These are phyloP conservation scores for Funneliformis mosseae DNA, from an alignment of 192 early-diverging fungal species.

Conservation along the genomic window DNA sequence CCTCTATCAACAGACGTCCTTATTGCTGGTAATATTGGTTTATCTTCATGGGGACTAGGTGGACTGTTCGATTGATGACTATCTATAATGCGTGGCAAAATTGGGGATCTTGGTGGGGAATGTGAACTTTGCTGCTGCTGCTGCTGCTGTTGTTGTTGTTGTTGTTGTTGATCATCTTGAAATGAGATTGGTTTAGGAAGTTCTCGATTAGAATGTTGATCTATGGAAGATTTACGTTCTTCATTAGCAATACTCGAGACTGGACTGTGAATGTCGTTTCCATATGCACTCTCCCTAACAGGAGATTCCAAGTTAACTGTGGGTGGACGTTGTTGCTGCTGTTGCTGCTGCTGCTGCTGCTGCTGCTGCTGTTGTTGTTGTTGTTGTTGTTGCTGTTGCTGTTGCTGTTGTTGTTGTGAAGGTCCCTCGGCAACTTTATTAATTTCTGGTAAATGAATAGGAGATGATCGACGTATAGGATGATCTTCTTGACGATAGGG, in stretches of 20 bases:
- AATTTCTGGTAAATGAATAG: slow-evolving; percentile 9
- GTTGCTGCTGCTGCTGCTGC: no score
- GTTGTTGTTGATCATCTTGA: neutral
- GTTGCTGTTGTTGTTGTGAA: neutral
- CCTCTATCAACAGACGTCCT: neutral
- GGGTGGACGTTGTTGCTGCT: neutral
- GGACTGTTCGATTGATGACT: neutral
- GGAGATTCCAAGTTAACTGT: slow-evolving; percentile 17
- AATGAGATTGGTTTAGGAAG: slow-evolving; percentile 14
- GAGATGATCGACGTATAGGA: neutral
- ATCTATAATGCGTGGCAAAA: slow-evolving; percentile 4
- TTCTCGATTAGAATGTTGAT: slow-evolving; percentile 7
- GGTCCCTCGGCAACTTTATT: neutral
- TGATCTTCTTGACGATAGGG: slow-evolving; percentile 12
- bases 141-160: neutral
- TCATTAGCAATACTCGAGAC: neutral
- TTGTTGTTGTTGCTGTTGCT: no score
- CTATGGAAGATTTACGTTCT: slow-evolving; percentile 23
- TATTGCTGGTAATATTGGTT: slow-evolving; percentile 22
- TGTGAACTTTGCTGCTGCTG: slow-evolving; percentile 16
- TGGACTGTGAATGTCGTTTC: slow-evolving; percentile 5
- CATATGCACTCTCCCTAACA: slow-evolving; percentile 9
- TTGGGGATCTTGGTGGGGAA: neutral
- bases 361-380: neutral
- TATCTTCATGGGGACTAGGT: slow-evolving; percentile 5